A percentile compares a stretch with the other conserved stretches of the same genome.
Conservation (phyloP, 192 early-diverging fungal species). For the Tieghemiomyces parasiticus region DNA sequence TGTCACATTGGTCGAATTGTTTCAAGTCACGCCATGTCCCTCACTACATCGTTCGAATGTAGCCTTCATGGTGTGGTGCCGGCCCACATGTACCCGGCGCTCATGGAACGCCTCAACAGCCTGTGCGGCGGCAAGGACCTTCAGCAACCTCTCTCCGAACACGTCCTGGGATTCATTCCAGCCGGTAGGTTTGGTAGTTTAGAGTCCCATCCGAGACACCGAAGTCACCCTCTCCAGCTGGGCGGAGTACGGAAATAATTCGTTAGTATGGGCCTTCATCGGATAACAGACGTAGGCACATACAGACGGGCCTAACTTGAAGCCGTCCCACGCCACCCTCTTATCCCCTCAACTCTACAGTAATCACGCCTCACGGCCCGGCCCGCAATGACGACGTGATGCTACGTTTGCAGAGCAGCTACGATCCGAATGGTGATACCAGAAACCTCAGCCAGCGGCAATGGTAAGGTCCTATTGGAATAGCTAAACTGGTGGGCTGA, state of each 20-base stretch:
- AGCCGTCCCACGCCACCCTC: too few relatives aligned
- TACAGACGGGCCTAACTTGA: too few relatives aligned
- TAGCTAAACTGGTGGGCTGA: too few relatives aligned
- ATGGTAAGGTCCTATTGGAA: too few relatives aligned
- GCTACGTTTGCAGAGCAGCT: conserved; percentile 36
- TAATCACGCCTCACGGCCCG: conserved; percentile 53
- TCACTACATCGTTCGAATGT: conserved; percentile 35
- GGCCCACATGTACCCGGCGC: conserved; percentile 25
- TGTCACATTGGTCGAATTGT: neutral
- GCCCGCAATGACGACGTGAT: conserved; percentile 57
- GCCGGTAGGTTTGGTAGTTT: conserved; percentile 32
- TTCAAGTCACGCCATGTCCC: conserved; percentile 2
- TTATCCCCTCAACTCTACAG: too few relatives aligned
- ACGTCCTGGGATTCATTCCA: conserved; percentile 55
- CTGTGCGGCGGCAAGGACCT: conserved; percentile 46
- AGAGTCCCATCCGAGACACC: too few relatives aligned
- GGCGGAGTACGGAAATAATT: too few relatives aligned
- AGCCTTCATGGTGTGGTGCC: conserved; percentile 36
- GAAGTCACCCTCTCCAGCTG: too few relatives aligned
- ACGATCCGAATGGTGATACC: conserved; percentile 15
- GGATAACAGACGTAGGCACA: too few relatives aligned
- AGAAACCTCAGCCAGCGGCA: conserved; percentile 21
- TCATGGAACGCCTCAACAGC: conserved; percentile 48
- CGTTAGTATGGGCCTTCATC: too few relatives aligned
- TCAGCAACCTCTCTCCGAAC: conserved; percentile 37